Percentiles rank a stretch among this genome's conserved stretches.
Evolutionary conservation across 2,329 filamentous ascomycete species (phyloP).

Genomic region (Colletotrichum horii): DNA sequence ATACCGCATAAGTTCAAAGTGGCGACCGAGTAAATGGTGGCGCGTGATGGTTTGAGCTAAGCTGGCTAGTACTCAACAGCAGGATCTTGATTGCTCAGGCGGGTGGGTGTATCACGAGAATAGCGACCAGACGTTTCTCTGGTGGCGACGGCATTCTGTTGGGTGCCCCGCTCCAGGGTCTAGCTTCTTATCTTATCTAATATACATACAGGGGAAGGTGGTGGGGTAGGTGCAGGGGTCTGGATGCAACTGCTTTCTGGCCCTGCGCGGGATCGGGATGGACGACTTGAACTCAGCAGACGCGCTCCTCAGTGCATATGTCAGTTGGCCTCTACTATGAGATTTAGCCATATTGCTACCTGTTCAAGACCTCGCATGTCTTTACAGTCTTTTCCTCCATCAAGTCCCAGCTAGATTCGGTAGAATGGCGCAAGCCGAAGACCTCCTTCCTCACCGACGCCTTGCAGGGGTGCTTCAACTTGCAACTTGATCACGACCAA

Average conservation of each 20-base stretch:
- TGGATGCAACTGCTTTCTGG: background rate
- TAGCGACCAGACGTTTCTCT: background rate
- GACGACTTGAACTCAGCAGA: background rate
- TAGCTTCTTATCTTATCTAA: conserved; percentile 22
- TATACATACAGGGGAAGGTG: background rate
- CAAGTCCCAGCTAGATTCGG: background rate
- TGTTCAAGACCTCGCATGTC: background rate
- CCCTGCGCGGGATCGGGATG: background rate
- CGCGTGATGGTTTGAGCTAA: background rate
- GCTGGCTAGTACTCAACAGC: background rate
- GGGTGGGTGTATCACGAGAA: background rate
- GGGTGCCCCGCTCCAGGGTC: conserved; percentile 9
- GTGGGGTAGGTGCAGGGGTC: conserved; percentile 4
- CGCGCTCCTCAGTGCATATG: background rate
- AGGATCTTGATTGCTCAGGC: background rate
- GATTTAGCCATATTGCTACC: background rate
- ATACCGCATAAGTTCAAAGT: background rate
- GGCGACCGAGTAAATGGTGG: background rate
- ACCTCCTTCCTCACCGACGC: background rate
- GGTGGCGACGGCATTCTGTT: conserved; percentile 9
- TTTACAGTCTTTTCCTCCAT: background rate
- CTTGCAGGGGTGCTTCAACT: background rate
- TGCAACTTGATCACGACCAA: background rate
- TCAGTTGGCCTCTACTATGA: background rate
- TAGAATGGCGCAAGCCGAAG: background rate